Evolutionary conservation across 495 filamentous ascomycete genomes (phyloP), one percentile per base, ranked within the genome.

Genomic region (Cairneyella variabilis): DNA sequence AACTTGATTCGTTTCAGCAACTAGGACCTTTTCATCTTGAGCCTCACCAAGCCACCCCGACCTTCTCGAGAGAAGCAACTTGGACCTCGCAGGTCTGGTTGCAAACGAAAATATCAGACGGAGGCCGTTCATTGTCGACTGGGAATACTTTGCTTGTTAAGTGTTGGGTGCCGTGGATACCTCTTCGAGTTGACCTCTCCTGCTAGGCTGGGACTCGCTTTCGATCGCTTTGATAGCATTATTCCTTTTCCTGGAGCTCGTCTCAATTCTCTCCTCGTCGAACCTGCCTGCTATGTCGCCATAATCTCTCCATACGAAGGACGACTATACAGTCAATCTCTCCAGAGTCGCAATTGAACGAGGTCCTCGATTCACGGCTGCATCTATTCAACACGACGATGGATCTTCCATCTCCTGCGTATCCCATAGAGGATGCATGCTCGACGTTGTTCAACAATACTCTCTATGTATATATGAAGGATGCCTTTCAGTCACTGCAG

Each of bases 401-500:
- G 87, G 58, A 74, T 49, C 71, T 83, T 30, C 87, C 87, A 48
- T 54, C 77, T 60, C 91, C 91, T 51, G 73, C 74, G 11, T 71
- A 80, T 55, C 65, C 79, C 56, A 71, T 96, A 57, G 76, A 79
- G 60, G 83, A 85, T 70, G 81, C 85, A 60, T 98, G 93, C 70
- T 93, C 90, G 14, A 80, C 85, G 52, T 78, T 98, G 48, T 74
- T 88, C 69, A 76, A 91, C 65, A 83, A 88, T 67, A 93, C 85
- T 16, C 80, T 98, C 14, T 98, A 96, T 71, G 83, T 83, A 10
- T 97, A 89, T 62, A 88, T 89, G 32, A 64, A 80, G 17, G 69
- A 77, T 44, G 88, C 84, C 20, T 90, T 98, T 51, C 83, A 88
- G 62, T 85, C 86, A 3, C 70, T 97, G 32, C 69, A 73, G 17